Evolutionary conservation across 208 protist genomes (phyloP).

Genomic region (Leptomonas seymouri): DNA sequence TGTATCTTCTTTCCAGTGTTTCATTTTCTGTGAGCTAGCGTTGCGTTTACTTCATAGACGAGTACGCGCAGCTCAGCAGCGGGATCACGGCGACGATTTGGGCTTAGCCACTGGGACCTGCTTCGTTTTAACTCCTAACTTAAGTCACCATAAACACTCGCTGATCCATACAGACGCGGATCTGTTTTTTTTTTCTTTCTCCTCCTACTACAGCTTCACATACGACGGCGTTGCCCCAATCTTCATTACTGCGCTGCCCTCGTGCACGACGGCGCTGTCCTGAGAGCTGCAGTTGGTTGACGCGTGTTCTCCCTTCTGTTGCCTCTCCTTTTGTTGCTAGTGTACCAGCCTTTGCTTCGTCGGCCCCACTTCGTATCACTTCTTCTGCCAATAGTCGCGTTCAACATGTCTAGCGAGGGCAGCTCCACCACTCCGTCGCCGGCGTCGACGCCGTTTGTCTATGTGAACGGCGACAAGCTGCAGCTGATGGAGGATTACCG

Average conservation of each 20-base stretch:
- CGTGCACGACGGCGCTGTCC: no score
- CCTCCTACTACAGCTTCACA: no score
- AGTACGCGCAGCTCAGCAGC: background rate
- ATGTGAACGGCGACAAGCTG: conserved; percentile 71
- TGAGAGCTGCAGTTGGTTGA: no score
- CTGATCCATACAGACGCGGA: background rate
- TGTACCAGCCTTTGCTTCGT: background rate
- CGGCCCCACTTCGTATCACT: background rate
- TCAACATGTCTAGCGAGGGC: conserved; percentile 24
- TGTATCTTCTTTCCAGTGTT: background rate
- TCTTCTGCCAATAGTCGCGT: no score
- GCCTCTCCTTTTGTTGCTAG: background rate
- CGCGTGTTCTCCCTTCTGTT: background rate
- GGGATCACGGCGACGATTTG: background rate
- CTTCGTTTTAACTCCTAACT: background rate
- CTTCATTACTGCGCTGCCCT: no score
- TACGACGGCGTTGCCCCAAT: no score
- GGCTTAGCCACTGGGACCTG: background rate
- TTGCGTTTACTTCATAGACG: background rate
- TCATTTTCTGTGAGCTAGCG: background rate
- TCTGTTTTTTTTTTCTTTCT: background rate
- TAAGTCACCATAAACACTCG: no score
- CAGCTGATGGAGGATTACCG: conserved; percentile 74
- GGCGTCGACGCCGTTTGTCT: conserved; percentile 47
- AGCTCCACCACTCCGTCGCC: conserved; percentile 18